Base-by-base conservation (phyloP, 306 rosid genomes). In the Rubus idaeus region DNA sequence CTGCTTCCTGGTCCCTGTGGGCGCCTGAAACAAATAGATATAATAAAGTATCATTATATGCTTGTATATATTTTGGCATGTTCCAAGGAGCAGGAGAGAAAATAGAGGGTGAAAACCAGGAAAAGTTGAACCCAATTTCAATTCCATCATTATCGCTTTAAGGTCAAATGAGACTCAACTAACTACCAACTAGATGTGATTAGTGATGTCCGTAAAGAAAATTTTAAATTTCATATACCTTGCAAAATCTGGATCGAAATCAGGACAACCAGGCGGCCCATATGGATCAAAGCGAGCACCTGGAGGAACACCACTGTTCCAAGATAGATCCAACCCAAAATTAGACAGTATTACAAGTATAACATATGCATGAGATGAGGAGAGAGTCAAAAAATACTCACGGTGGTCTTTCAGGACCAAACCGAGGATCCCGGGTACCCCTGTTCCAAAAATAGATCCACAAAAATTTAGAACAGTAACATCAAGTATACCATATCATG, bases 201-300 rank as follows among this genome's bases (percentile, higher is more conserved):
- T 10, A 18, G 57, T 42, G 69, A 37, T 35, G 18, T 8, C 5
- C 5, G 2, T 4, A 37, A 30, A 10, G n/a, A 30, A 57, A 49
- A 5, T 23, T 12, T 5, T 45, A 14, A 23, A 12, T 66, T 57
- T 57, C 21, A 71, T 40, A 5, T 84, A 93, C 97, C 96, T 89
- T 40, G 84, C 69, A 84, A 89, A 91, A 84, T 82, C 74, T 12
- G 96, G 93, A 79, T 90, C 98, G 83, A 91, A 93, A 51, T 95
- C 97, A 76, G 97, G 97, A 75, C 89, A 72, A 52, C 86, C 95
- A 64, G 98, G 93, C 49, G 97, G 98, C 40, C 97, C 98, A 75
- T 74, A 83, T 8, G 96, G 97, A 91, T 93, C 98, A 80, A 88
- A 91, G 78, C 96, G 92, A 83, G 92, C 92, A 80, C 97, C 96